Evolutionary conservation across 257 asterid species (phyloP).

Genomic region (Fraxinus americana): DNA sequence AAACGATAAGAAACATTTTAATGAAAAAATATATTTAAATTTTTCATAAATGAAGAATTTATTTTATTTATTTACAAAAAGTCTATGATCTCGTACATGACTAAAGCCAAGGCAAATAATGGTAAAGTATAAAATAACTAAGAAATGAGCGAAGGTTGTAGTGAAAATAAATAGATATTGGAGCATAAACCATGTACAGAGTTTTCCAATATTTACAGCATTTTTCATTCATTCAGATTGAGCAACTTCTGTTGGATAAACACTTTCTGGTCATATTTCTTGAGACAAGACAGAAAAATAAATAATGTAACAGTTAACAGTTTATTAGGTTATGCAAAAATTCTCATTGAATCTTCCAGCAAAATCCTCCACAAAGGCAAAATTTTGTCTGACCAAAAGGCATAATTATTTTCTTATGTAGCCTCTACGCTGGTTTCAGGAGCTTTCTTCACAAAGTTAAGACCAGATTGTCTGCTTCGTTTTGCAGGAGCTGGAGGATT

Average conservation of each 20-base stretch:
- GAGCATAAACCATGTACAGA: background rate
- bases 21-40: no score
- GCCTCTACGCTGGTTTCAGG: slow-evolving; percentile 57
- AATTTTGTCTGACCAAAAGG: background rate
- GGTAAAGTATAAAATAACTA: no score
- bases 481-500: slow-evolving; percentile 50
- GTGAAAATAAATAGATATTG: background rate
- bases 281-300: background rate
- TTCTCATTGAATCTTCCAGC: background rate
- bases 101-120: no score
- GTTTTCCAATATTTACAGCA: background rate
- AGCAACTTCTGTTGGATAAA: background rate
- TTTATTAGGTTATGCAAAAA: background rate
- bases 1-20: no score
- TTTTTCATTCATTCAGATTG: background rate
- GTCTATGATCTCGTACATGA: no score
- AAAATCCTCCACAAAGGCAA: background rate
- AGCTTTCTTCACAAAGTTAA: slow-evolving; percentile 57
- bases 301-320: background rate
- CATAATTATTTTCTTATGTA: slow-evolving; percentile 22
- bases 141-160: no score
- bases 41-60: no score
- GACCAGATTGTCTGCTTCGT: slow-evolving; percentile 59
- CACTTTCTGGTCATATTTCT: background rate
- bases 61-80: no score